Evolutionary conservation across 208 protist genomes (phyloP).

Genomic region (Trypanosoma avium): DNA sequence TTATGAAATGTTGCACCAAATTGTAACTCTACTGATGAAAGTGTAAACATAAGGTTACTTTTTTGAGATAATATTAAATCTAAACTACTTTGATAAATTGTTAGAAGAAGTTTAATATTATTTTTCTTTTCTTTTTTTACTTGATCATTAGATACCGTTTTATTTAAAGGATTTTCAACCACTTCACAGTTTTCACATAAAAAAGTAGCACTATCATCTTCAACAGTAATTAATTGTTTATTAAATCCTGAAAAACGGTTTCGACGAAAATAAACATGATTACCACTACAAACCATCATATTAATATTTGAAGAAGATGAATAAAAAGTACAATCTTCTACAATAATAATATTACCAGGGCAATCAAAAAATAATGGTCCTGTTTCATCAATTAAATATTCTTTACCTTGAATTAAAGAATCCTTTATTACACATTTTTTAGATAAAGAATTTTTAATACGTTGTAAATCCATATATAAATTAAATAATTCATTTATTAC

Average conservation of each 20-base stretch:
- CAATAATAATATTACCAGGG: slow-evolving; percentile 34
- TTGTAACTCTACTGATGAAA: slow-evolving; percentile 6
- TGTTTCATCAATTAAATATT: slow-evolving; percentile 40
- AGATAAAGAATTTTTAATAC: slow-evolving; percentile 21
- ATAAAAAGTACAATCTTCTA: slow-evolving; percentile 54
- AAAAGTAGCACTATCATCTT: slow-evolving; percentile 31
- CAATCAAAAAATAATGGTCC: slow-evolving; percentile 51
- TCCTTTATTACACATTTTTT: slow-evolving; percentile 26
- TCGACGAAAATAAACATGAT: slow-evolving; percentile 47
- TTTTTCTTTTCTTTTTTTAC: background rate
- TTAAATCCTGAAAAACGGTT: slow-evolving; percentile 37
- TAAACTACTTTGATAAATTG: slow-evolving; percentile 2
- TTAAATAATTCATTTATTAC: slow-evolving; percentile 4
- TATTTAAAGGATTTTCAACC: background rate
- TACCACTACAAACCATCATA: slow-evolving; percentile 38
- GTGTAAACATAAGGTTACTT: background rate
- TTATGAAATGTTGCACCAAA: background rate
- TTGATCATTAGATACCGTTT: background rate
- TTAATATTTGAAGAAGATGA: background rate
- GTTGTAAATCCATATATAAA: background rate
- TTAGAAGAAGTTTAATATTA: slow-evolving; percentile 1
- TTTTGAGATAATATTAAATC: background rate
- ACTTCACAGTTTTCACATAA: slow-evolving; percentile 28
- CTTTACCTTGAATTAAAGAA: background rate
- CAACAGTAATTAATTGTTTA: too few species aligned